Percentiles rank a stretch among this genome's conserved stretches.
Conservation (phyloP, 345 rosid species). For the Camelina neglecta region DNA sequence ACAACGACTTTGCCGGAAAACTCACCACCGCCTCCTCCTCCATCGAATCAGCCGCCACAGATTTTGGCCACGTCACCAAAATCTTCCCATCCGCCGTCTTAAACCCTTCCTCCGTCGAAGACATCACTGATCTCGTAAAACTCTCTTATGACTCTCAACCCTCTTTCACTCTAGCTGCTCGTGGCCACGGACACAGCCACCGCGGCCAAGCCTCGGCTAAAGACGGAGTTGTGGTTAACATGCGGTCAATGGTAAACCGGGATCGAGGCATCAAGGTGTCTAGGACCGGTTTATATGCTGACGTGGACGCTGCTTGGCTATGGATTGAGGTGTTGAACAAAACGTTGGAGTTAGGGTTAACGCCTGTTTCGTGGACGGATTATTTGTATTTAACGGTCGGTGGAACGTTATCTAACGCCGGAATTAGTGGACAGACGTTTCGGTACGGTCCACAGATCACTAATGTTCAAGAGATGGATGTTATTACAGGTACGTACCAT, state of each 20-base stretch:
- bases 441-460: conserved; percentile 90
- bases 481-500: conserved; percentile 73
- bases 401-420: conserved; percentile 92
- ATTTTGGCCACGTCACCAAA: conserved; percentile 66
- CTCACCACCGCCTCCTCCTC: conserved; percentile 39
- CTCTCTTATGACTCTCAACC: conserved; percentile 39
- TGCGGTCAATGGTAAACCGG: conserved; percentile 53
- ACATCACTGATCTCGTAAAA: conserved; percentile 57
- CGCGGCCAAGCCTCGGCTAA: conserved; percentile 80
- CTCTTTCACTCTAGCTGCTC: conserved; percentile 65
- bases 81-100: conserved; percentile 68
- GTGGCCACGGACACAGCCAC: conserved; percentile 75
- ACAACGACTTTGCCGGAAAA: conserved; percentile 34
- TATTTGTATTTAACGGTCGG: conserved; percentile 87
- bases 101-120: conserved; percentile 60
- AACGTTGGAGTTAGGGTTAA: conserved; percentile 62
- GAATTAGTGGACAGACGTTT: conserved; percentile 89
- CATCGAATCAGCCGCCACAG: conserved; percentile 54
- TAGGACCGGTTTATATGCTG: conserved; percentile 53
- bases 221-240: conserved; percentile 75
- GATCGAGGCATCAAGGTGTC: conserved; percentile 37
- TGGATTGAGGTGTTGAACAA: conserved; percentile 83
- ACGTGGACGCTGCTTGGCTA: conserved; percentile 68
- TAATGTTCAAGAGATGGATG: conserved; percentile 85
- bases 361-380: conserved; percentile 93